phyloP scores from a whole-genome alignment of 1,139 yeast species.

The Hyphopichia khmerensis region DNA sequence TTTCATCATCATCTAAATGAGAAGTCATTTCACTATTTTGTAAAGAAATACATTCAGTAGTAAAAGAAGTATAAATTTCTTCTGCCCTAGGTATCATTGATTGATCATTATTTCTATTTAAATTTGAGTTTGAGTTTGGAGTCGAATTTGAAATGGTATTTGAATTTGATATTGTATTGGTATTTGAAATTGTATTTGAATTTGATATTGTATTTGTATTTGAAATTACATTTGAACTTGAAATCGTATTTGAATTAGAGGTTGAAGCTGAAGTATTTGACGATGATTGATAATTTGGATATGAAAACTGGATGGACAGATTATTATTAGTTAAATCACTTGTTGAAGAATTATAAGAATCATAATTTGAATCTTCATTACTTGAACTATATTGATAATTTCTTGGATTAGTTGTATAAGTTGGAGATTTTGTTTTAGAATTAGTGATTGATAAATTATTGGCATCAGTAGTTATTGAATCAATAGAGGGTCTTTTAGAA shows the following conservation, averaged over 20 bases:
- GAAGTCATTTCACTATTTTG: slow-evolving; percentile 44
- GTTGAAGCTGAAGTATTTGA: background rate
- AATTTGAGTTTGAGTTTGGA: too few species aligned
- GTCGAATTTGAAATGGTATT: too few species aligned
- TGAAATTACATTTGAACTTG: background rate
- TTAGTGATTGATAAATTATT: background rate
- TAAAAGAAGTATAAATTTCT: slow-evolving; percentile 29
- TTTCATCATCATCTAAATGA: slow-evolving; percentile 15
- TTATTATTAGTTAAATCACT: background rate
- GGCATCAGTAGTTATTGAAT: slow-evolving; percentile 9
- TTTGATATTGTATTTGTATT: too few species aligned
- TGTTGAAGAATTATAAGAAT: background rate
- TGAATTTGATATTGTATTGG: too few species aligned
- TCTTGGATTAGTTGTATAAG: background rate
- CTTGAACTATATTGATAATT: background rate
- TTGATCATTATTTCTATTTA: too few species aligned
- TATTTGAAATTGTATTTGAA: too few species aligned
- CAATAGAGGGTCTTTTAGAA: slow-evolving; percentile 11
- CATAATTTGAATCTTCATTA: background rate
- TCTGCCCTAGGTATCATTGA: slow-evolving; percentile 5
- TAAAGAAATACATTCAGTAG: slow-evolving; percentile 39
- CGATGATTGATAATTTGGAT: background rate
- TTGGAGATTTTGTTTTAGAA: slow-evolving; percentile 1
- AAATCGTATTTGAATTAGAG: slow-evolving; percentile 3
- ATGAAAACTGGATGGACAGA: background rate